Base-by-base conservation (phyloP, 768 basidiomycete genomes). In the Mycena chlorophos region DNA sequence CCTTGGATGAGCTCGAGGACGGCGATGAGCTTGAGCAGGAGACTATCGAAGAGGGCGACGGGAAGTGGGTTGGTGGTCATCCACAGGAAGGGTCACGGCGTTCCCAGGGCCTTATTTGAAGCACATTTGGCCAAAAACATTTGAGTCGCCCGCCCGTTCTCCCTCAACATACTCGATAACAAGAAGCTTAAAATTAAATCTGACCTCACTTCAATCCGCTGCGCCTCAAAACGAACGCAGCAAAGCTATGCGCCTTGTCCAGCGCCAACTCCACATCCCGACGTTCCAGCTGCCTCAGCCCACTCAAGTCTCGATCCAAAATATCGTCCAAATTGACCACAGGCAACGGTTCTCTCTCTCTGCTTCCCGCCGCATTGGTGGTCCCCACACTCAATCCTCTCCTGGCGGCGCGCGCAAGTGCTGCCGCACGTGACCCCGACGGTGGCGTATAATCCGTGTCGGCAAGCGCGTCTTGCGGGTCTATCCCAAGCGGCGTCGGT, bases 1-100 rank as follows among this genome's bases (percentile, higher is more conserved):
- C 76, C 74, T 59, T 85, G 85, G 0, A 84, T 83, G 37, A 85
- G 73, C 61, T 86, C 78, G 14, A 89, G 71, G 26, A 89, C 77
- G 3, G 74, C 64, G n/a, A 80, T 77, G 16, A 90, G 76, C 64
- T 87, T 87, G 0, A 76, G 69, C 5, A 89, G 66, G 3, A 89
- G 78, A 26, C 69, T 73, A 45, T 85, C 80, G 64, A 85, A 89
- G 38, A 82, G 71, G 3, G 66, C 68, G 26, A 75, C 72, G 3
- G 82, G 81, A 12, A 84, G 65, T 3, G 69, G 62, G 56, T 68
- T 68, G 29, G 70, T 61, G 34, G 70, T 61, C 72, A 73, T 71
- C 6, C 23, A 46, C 45, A 46, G 10, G 20, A 6, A 23, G 25
- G 13, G 45, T 46, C 45, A 46, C 40, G 22, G 40, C 31, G 31